phyloP scores from a whole-genome alignment of 257 asterid genomes.

The Lantana camara region DNA sequence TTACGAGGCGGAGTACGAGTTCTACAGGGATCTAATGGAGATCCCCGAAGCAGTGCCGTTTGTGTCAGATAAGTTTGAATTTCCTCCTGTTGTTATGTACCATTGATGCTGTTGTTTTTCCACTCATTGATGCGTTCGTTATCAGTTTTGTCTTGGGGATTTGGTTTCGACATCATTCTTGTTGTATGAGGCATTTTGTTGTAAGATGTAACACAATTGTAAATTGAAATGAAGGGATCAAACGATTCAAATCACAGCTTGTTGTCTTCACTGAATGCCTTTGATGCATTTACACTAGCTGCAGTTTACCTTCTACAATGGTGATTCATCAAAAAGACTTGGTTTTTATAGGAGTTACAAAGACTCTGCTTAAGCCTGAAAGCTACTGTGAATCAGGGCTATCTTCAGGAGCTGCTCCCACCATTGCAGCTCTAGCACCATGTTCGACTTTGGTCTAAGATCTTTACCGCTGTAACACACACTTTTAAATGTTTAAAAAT shows the following conservation, averaged over 20 bases:
- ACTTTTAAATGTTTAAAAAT: too few species aligned
- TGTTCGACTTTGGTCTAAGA: too few species aligned
- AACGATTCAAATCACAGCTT: constrained; percentile 2
- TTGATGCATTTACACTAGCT: too few species aligned
- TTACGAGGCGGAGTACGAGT: constrained; percentile 90
- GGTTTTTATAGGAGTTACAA: too few species aligned
- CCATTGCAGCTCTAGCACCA: too few species aligned
- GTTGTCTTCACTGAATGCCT: neutral
- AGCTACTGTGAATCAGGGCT: too few species aligned
- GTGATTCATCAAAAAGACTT: too few species aligned
- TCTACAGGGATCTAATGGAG: constrained; percentile 64
- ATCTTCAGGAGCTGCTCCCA: too few species aligned
- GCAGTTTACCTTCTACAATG: too few species aligned
- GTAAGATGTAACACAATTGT: constrained; percentile 36
- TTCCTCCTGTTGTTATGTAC: constrained; percentile 67
- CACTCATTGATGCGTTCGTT: constrained; percentile 7
- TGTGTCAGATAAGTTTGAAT: constrained; percentile 63
- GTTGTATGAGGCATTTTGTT: constrained; percentile 8
- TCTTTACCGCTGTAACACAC: too few species aligned
- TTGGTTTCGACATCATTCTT: constrained; percentile 18
- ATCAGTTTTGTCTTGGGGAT: constrained; percentile 9
- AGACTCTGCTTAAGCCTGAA: too few species aligned
- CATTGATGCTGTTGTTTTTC: constrained; percentile 39
- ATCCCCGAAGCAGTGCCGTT: constrained; percentile 68
- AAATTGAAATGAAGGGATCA: constrained; percentile 23